A percentile compares a stretch with the other conserved stretches of the same genome.
Evolutionary conservation across 2,329 filamentous ascomycete species (phyloP).

Genomic region (Endoconidiophora polonica): DNA sequence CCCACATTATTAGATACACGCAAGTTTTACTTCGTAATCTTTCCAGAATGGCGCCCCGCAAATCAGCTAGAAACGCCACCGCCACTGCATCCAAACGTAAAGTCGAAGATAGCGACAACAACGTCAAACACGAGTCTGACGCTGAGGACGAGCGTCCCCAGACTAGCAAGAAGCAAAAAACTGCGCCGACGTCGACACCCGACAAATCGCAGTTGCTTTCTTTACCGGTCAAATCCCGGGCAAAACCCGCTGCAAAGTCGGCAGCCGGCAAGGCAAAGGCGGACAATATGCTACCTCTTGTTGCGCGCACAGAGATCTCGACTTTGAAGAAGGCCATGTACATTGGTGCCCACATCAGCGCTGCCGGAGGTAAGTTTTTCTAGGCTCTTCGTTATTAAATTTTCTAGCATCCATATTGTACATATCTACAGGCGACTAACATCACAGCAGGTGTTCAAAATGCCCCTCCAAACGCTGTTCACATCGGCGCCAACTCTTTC

Average conservation of each 20-base stretch:
- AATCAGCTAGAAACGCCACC: conserved; percentile 8
- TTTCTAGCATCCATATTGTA: not conserved
- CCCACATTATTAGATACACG: not conserved
- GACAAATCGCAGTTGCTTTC: conserved; percentile 5
- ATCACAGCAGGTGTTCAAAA: conserved; percentile 61
- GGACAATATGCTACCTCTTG: conserved; percentile 41
- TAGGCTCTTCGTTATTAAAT: not conserved
- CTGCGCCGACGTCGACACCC: conserved; percentile 11
- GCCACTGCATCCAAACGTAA: conserved; percentile 7
- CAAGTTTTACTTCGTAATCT: not conserved
- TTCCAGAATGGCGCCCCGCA: conserved; percentile 1
- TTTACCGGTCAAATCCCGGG: conserved; percentile 5
- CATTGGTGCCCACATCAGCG: conserved; percentile 84
- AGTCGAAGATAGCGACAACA: conserved; percentile 16
- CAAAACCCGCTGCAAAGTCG: conserved; percentile 19
- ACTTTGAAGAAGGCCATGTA: conserved; percentile 56
- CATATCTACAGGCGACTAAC: not conserved
- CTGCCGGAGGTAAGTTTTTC: conserved; percentile 52
- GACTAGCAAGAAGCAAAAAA: conserved; percentile 28
- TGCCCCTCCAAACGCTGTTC: conserved; percentile 56
- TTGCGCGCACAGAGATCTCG: conserved; percentile 44
- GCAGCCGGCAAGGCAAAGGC: conserved; percentile 20
- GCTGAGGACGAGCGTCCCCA: conserved; percentile 15
- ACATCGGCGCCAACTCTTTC: conserved; percentile 83
- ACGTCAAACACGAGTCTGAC: conserved; percentile 15